Conservation (phyloP, 257 asterid genomes). For the Nicotiana paniculata region DNA sequence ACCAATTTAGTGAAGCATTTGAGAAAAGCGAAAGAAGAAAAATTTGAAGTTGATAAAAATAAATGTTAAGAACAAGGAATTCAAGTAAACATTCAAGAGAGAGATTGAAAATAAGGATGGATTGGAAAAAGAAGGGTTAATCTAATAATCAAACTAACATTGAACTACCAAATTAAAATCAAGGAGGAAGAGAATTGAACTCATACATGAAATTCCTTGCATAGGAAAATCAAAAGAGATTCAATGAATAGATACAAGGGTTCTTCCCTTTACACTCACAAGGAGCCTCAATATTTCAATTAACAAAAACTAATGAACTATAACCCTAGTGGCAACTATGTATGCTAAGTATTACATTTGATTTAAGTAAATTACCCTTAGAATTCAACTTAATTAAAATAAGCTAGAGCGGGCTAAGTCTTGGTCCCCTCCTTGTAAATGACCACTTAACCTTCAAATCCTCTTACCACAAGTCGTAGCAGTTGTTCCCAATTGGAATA, state of each 20-base stretch:
- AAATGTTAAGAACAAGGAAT: background rate
- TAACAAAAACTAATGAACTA: background rate
- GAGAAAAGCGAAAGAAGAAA: background rate
- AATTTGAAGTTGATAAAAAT: background rate
- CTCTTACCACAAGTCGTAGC: background rate
- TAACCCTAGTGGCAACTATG: background rate
- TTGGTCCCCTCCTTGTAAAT: background rate
- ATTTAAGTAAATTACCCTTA: background rate
- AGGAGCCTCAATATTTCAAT: background rate
- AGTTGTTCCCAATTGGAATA: background rate
- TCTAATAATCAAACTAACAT: background rate
- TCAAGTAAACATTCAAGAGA: background rate
- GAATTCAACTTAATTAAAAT: background rate
- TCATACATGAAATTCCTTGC: background rate
- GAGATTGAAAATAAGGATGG: background rate
- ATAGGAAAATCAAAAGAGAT: background rate
- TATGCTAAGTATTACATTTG: background rate
- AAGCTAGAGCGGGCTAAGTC: background rate
- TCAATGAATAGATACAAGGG: background rate
- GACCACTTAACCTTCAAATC: background rate
- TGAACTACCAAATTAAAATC: background rate
- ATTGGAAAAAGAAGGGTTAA: background rate
- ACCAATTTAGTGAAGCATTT: background rate
- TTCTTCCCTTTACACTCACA: background rate
- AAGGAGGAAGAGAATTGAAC: background rate